phyloP scores from a whole-genome alignment of 148 eudicot species.

The Vaccinium macrocarpon region DNA sequence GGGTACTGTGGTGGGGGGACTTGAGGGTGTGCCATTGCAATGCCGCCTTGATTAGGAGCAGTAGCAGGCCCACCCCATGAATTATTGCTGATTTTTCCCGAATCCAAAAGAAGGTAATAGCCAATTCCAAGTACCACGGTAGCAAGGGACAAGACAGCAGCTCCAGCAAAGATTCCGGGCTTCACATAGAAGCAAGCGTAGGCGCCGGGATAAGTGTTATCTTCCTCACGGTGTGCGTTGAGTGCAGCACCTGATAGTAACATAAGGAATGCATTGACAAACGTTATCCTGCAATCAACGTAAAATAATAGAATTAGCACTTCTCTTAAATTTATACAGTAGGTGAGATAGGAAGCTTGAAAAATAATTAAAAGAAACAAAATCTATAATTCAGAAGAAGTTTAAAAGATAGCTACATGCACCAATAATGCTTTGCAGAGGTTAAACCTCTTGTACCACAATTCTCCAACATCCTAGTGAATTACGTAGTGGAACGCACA shows the following conservation, averaged over 20 bases:
- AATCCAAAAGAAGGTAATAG: constrained; percentile 52
- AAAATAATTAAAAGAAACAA: neutral
- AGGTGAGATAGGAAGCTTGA: neutral
- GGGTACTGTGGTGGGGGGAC: constrained; percentile 14
- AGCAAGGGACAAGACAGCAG: constrained; percentile 59
- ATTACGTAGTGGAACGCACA: neutral
- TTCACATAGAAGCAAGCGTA: constrained; percentile 68
- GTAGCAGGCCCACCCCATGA: constrained; percentile 32
- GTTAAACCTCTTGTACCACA: neutral
- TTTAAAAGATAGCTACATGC: neutral
- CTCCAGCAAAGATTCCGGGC: constrained; percentile 83
- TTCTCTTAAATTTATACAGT: neutral
- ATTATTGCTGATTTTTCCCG: constrained; percentile 34
- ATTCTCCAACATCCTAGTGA: neutral
- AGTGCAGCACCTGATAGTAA: constrained; percentile 72
- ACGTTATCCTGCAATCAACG: constrained; percentile 55
- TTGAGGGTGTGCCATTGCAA: constrained; percentile 88
- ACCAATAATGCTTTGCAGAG: neutral
- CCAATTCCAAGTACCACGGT: constrained; percentile 64
- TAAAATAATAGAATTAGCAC: neutral
- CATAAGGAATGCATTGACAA: constrained; percentile 70
- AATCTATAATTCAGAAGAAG: neutral
- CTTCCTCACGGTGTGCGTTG: constrained; percentile 66
- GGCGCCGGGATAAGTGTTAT: constrained; percentile 20
- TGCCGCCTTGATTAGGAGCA: constrained; percentile 49